Base-by-base conservation (phyloP, 345 rosid species). In the Acer saccharum region DNA sequence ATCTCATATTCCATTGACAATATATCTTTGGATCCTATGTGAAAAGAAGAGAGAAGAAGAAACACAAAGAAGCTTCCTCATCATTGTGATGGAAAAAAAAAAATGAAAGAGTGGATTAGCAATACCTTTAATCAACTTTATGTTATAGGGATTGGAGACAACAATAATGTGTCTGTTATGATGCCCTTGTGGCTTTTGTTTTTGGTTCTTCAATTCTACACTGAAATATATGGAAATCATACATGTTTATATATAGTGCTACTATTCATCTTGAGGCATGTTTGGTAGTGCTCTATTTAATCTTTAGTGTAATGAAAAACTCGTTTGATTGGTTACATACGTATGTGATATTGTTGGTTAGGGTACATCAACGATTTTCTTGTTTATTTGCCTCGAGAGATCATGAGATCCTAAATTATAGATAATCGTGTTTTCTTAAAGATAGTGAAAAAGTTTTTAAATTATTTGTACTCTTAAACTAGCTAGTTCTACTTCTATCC, bases 181-280 rank as follows among this genome's bases (percentile, higher is more conserved):
- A 55, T 76, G 65, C 23, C 39, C 78, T 55, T 41, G 21, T 16
- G 58, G 41, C 64, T 10, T 50, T 32, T 7, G 17, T 63, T 20
- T 61, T 61, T 43, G 67, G 10, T 63, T 9, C 50, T 16, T 46
- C 9, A 8, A 5, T 75, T 55, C 43, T 41, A 66, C 78, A 76
- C 78, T 67, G 72, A 76, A 76, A 68, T 54, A 67, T 16, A 67
- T 65, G 69, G 43, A 64, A 64, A 64, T 23, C 68, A 27, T 23
- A 39, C 64, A 20, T 60, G 55, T 2, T 12, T 50, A 11, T 12
- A 11, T 11, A 11, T 13, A 12, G 16, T 50, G 55, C 55, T 50
- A 50, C 55, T 11, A 16, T 50, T 13, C 55, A 13, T 4, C 16
- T 50, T 50, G 1, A 50, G 5, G 16, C 55, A 57, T 57, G 23